These are phyloP conservation scores for Cardamine resedifolia DNA, from an alignment of 345 rosid species.

Conservation along the genomic window DNA sequence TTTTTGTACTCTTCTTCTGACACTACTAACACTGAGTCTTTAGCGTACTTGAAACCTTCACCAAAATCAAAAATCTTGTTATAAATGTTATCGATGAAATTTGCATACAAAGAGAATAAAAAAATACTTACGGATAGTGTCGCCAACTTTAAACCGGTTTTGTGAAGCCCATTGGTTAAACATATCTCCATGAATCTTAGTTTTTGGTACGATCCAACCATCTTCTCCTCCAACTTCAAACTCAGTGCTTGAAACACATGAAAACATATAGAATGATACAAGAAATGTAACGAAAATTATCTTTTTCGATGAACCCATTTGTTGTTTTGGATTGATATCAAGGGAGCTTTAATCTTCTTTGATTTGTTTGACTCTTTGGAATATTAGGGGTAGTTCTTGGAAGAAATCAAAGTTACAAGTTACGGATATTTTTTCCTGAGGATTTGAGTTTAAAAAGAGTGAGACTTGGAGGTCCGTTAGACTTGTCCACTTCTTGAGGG, in stretches of 20 bases:
- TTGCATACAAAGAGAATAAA: background rate
- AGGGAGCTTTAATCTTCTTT: constrained; percentile 10
- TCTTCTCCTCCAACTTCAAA: constrained; percentile 60
- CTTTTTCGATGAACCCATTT: constrained; percentile 29
- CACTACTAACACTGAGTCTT: constrained; percentile 60
- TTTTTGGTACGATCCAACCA: constrained; percentile 69
- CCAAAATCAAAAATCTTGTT: background rate
- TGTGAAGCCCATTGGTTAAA: constrained; percentile 82
- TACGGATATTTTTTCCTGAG: background rate
- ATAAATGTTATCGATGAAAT: background rate
- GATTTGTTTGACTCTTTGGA: background rate
- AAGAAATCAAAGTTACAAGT: background rate
- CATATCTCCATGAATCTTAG: constrained; percentile 41
- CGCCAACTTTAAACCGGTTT: constrained; percentile 66
- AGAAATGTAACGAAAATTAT: constrained; percentile 9
- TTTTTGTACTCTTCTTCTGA: constrained; percentile 62
- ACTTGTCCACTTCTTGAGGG: constrained; percentile 35
- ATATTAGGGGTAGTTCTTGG: background rate
- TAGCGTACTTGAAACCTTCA: constrained; percentile 53
- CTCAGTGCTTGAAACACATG: constrained; percentile 40
- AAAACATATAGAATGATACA: constrained; percentile 17
- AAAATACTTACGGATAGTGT: constrained; percentile 56
- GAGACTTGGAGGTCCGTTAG: constrained; percentile 27
- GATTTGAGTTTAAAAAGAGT: constrained; percentile 37
- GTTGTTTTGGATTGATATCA: constrained; percentile 27